Evolutionary conservation across 768 basidiomycete species (phyloP), one percentile per base, ranked within the genome.

Genomic region (Boletus coccyginus): DNA sequence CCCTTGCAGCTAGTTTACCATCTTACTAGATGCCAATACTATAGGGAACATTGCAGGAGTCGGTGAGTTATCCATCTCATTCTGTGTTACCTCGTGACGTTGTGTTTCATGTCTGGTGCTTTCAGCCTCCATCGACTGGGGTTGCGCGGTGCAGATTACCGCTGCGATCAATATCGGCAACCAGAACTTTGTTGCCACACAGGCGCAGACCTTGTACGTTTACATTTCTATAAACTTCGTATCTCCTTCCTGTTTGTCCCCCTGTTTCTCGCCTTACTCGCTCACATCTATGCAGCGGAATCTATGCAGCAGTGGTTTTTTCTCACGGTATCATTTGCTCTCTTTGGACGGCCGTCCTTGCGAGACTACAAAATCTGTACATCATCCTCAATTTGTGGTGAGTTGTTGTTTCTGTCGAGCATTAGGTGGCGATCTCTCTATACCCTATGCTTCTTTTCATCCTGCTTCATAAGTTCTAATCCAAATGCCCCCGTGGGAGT

Each of bases 321-420:
- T 74, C 80, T 3, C 87, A 92, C 64, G 87, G 78, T 0, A 55
- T 84, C 2, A 66, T 88, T 27, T 90, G 88, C 61, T 86, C 86
- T 60, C 74, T 90, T 16, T 87, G 82, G 17, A 89, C 89, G 2
- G 67, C 75, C 11, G 50, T 85, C 31, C 75, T 92, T 16, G 90
- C 90, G 1, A 77, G 88, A 31, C 62, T 91, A 16, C 90, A 92
- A 66, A 84, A 78, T 19, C 69, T 87, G 11, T 92, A 87, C 62
- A 81, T 90, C 21, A 60, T 81, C n/a, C 74, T 92, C 41, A 92
- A 92, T 64, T 69, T 90, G 29, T 49, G 82, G 85, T 86, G 68
- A 55, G 86, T 74, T 3, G 27, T 48, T 33, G 54, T 12, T 6
- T 8, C 46, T 54, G n/a, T n/a, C 11, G 17, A 31, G 36, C n/a